Evolutionary conservation across 2,329 filamentous ascomycete genomes (phyloP).

Genomic region (Fusarium humuli): DNA sequence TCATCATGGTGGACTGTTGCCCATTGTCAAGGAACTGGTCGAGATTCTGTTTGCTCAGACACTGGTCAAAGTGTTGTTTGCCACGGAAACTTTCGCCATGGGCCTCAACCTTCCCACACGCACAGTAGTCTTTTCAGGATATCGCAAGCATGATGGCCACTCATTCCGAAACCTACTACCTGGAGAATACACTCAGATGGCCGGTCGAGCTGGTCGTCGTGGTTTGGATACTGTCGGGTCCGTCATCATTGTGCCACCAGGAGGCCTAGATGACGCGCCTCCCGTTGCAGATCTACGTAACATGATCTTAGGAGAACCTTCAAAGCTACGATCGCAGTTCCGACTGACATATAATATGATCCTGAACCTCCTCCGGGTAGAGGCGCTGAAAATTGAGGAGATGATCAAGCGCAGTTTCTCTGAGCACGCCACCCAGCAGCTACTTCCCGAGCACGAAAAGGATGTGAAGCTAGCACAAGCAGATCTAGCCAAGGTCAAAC

Average conservation of each 20-base stretch:
- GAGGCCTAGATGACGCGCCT: conserved; percentile 84
- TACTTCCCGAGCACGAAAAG: conserved; percentile 95
- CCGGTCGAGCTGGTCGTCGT: conserved; percentile 90
- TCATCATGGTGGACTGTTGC: conserved; percentile 92
- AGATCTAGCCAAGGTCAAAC: conserved; percentile 88
- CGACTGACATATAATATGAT: conserved; percentile 99
- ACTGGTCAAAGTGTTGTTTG: conserved; percentile 95
- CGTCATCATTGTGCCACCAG: conserved; percentile 91
- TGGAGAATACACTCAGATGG: conserved; percentile 99
- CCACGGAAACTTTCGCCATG: conserved; percentile 99
- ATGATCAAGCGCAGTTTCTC: conserved; percentile 99
- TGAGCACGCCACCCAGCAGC: conserved; percentile 94
- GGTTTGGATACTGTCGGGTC: conserved; percentile 93
- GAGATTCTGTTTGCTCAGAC: conserved; percentile 97
- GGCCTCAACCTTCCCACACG: conserved; percentile 94
- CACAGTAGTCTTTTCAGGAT: conserved; percentile 97
- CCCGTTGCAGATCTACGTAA: conserved; percentile 84
- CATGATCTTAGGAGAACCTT: conserved; percentile 97
- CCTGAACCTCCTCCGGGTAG: conserved; percentile 90
- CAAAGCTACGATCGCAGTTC: conserved; percentile 95
- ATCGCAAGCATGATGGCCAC: conserved; percentile 94
- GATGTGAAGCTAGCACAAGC: conserved; percentile 92
- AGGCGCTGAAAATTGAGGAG: conserved; percentile 97
- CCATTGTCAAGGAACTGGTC: conserved; percentile 97
- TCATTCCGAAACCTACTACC: conserved; percentile 90